Percentiles rank a stretch among this genome's conserved stretches.
phyloP scores from a whole-genome alignment of 108 stramenopile genomes.

The Chaetoceros muelleri region DNA sequence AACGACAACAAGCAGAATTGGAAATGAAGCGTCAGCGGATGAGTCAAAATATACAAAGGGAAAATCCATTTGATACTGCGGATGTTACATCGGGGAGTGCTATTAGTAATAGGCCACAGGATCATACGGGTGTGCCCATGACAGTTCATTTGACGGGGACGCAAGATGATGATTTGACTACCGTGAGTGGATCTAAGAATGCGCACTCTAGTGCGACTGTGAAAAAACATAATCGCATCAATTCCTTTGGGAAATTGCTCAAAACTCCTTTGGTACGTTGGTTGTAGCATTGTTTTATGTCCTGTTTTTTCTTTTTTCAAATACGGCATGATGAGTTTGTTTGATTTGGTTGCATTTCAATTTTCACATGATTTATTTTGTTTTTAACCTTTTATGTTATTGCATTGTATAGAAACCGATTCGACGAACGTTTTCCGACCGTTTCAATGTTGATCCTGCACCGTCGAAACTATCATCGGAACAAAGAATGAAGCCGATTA shows the following conservation, averaged over 20 bases:
- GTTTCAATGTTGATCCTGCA: slow-evolving; percentile 10
- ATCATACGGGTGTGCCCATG: neutral
- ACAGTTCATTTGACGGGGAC: neutral
- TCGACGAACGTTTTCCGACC: slow-evolving; percentile 1
- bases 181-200: neutral
- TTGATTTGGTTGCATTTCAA: too few relatives aligned
- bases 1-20: slow-evolving; percentile 32
- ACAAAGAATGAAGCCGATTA: slow-evolving; percentile 32
- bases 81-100: neutral
- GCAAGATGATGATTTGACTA: neutral
- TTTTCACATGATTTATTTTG: too few relatives aligned
- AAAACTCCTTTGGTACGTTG: neutral
- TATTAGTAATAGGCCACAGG: neutral
- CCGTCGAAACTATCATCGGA: slow-evolving; percentile 15
- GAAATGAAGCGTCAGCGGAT: neutral
- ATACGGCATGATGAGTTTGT: too few relatives aligned
- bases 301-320: too few relatives aligned
- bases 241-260: neutral
- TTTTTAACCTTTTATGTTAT: too few relatives aligned
- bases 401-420: neutral
- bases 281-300: neutral
- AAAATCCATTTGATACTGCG: neutral
- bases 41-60: neutral
- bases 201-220: too few relatives aligned
- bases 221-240: neutral